phyloP scores from a whole-genome alignment of 345 rosid species.

The Acer negundo region DNA sequence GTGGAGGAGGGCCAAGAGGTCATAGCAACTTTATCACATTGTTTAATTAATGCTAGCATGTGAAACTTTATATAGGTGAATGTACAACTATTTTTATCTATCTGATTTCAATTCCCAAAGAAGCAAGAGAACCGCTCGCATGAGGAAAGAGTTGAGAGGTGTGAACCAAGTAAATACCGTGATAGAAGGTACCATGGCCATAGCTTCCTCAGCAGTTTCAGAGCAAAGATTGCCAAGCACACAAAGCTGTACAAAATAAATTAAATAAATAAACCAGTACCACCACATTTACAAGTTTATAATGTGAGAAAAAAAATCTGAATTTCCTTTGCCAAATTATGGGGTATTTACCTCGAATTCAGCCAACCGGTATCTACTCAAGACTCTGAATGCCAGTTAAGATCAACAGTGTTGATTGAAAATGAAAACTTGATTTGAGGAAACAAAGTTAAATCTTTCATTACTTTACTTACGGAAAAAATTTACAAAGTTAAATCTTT shows the following conservation, averaged over 20 bases:
- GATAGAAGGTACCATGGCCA: constrained; percentile 96
- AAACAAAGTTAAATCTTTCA: background rate
- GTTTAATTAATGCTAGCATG: background rate
- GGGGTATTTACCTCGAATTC: constrained; percentile 77
- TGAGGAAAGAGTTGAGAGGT: background rate
- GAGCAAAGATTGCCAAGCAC: constrained; percentile 99
- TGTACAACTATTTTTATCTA: constrained; percentile 14
- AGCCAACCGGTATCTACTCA: constrained; percentile 84
- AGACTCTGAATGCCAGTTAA: constrained; percentile 68
- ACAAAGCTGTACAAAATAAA: constrained; percentile 64
- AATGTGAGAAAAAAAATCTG: background rate
- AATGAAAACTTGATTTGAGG: background rate
- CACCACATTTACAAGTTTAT: constrained; percentile 9
- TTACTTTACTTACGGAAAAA: background rate
- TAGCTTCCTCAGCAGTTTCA: constrained; percentile 97
- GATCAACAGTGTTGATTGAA: constrained; percentile 29
- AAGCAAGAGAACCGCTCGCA: too few species aligned
- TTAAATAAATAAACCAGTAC: background rate
- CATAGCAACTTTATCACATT: background rate
- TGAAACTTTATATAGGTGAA: background rate
- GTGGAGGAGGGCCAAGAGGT: too few species aligned
- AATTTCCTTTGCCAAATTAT: background rate
- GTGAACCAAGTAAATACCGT: constrained; percentile 47
- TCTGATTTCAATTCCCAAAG: too few species aligned
- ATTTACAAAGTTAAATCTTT: background rate